phyloP scores from a whole-genome alignment of 2,329 filamentous ascomycete genomes.

The Harringtonia lauricola region DNA sequence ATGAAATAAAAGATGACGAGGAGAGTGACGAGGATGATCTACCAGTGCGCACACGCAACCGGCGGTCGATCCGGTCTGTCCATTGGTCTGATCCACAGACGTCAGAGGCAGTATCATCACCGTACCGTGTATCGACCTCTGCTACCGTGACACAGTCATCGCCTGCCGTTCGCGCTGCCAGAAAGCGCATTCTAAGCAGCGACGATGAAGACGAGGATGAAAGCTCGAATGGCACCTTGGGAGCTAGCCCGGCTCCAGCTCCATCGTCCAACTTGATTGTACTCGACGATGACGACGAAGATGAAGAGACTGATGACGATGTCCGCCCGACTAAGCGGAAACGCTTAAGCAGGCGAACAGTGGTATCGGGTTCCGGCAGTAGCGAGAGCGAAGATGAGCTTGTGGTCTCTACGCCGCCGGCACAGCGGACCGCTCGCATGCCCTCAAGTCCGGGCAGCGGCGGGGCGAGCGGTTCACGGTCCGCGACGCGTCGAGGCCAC shows the following conservation, averaged over 20 bases:
- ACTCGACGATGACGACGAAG: background rate
- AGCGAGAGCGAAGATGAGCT: background rate
- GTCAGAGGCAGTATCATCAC: background rate
- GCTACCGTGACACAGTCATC: background rate
- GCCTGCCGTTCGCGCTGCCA: background rate
- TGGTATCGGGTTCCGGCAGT: background rate
- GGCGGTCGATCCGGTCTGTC: background rate
- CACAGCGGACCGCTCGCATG: background rate
- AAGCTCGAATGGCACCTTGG: background rate
- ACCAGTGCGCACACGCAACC: background rate
- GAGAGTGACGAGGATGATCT: slow-evolving; percentile 8
- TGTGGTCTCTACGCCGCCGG: background rate
- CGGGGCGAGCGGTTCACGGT: background rate
- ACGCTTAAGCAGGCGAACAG: background rate
- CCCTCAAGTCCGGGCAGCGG: background rate
- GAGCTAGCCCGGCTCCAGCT: background rate
- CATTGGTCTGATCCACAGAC: background rate
- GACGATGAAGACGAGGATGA: background rate
- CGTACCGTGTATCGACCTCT: background rate
- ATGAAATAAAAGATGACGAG: background rate
- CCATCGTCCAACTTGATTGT: too few species aligned
- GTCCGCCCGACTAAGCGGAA: slow-evolving; percentile 7
- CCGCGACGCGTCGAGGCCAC: slow-evolving; percentile 4
- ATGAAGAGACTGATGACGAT: slow-evolving; percentile 2
- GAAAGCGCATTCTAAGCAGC: background rate